A percentile compares a stretch with the other conserved stretches of the same genome.
phyloP scores from a whole-genome alignment of 2,329 filamentous ascomycete species.

The Endoconidiophora laricicola region DNA sequence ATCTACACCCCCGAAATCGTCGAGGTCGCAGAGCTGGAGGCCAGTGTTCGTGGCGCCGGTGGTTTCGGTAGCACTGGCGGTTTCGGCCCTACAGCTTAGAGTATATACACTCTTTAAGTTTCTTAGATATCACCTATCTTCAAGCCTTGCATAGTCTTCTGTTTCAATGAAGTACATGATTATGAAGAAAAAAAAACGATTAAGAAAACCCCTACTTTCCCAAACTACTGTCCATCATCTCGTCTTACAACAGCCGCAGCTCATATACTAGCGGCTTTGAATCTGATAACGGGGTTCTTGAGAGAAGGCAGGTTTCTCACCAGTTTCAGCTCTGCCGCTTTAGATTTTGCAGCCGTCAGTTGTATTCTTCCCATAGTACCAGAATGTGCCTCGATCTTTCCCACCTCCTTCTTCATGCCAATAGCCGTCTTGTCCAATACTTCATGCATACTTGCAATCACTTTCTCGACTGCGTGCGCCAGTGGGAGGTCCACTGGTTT shows the following conservation, averaged over 20 bases:
- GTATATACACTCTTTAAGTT: neutral
- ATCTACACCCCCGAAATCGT: constrained; percentile 85
- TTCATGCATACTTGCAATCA: constrained; percentile 82
- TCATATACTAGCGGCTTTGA: constrained; percentile 31
- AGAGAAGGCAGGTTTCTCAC: constrained; percentile 58
- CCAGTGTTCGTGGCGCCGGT: constrained; percentile 77
- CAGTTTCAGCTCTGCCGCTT: constrained; percentile 76
- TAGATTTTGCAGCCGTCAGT: constrained; percentile 44
- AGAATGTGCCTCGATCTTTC: constrained; percentile 27
- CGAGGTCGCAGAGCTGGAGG: constrained; percentile 77
- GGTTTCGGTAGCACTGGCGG: constrained; percentile 83
- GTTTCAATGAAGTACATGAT: no score
- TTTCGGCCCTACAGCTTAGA: constrained; percentile 4
- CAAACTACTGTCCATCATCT: no score
- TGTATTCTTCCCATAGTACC: constrained; percentile 40
- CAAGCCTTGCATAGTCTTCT: no score
- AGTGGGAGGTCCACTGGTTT: constrained; percentile 57
- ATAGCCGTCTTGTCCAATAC: constrained; percentile 54
- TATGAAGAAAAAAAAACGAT: neutral
- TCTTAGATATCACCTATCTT: neutral
- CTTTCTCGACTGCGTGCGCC: constrained; percentile 68
- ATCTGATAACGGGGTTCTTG: constrained; percentile 45
- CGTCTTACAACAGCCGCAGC: neutral
- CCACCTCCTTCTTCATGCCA: constrained; percentile 36
- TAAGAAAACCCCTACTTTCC: neutral